A percentile compares a stretch with the other conserved stretches of the same genome.
These are phyloP conservation scores for Prunus persica DNA, from an alignment of 306 rosid genomes.

Conservation along the genomic window DNA sequence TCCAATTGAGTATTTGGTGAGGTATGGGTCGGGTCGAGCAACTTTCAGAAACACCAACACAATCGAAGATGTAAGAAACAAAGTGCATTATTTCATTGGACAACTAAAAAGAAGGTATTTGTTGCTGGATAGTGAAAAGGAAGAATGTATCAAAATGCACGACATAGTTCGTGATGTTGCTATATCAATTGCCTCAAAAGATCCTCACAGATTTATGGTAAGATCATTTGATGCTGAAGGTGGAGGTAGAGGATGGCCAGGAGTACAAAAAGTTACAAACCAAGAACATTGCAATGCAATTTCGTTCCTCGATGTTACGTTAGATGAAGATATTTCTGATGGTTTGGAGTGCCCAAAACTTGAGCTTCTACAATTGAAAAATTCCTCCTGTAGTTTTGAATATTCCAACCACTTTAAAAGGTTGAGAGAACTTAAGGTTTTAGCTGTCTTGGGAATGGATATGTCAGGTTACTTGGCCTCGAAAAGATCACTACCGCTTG, in stretches of 20 bases:
- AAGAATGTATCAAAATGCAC: slow-evolving; percentile 1
- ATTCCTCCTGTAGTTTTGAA: accelerated
- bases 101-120: slow-evolving; percentile 12
- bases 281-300: background rate
- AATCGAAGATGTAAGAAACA: background rate
- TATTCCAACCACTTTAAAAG: background rate
- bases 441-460: accelerated
- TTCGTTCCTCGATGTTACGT: background rate
- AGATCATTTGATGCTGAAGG: background rate
- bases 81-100: slow-evolving; percentile 6
- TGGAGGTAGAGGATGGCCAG: too few species aligned
- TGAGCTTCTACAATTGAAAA: too few species aligned
- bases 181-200: slow-evolving; percentile 19
- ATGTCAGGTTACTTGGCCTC: too few species aligned
- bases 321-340: background rate
- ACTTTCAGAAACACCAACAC: background rate
- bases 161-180: slow-evolving; percentile 18
- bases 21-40: background rate
- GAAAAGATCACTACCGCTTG: too few species aligned
- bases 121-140: background rate
- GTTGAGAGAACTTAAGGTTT: background rate
- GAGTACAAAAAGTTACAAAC: background rate
- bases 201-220: background rate
- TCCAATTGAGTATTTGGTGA: background rate
- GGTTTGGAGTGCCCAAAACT: background rate